Percentiles rank a stretch among this genome's conserved stretches.
Evolutionary conservation across 257 asterid species (phyloP).

Genomic region (Knoxia roxburghii): DNA sequence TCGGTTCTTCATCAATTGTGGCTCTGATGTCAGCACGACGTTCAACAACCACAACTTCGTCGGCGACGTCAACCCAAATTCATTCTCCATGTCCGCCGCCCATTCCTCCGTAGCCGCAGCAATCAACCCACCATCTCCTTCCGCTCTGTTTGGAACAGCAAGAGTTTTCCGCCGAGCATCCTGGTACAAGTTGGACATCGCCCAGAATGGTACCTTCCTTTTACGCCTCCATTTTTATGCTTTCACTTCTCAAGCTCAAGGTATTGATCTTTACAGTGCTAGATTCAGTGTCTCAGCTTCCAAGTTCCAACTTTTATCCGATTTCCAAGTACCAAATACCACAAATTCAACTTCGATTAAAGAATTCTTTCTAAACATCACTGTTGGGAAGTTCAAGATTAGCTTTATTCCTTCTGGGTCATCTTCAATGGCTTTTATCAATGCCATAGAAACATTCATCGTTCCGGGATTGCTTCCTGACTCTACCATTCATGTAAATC

Average conservation of each 20-base stretch:
- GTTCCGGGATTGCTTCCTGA: conserved; percentile 32
- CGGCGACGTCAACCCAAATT: conserved; percentile 25
- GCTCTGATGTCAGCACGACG: conserved; percentile 21
- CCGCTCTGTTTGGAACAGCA: conserved; percentile 33
- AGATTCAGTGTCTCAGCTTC: conserved; percentile 35
- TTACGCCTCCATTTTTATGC: conserved; percentile 53
- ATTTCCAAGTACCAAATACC: conserved; percentile 18
- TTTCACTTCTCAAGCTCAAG: conserved; percentile 16
- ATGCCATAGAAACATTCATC: conserved; percentile 48
- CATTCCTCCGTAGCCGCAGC: not conserved
- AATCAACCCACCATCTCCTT: not conserved
- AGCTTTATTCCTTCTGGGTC: conserved; percentile 27
- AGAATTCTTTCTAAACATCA: conserved; percentile 35
- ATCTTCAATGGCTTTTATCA: conserved; percentile 39
- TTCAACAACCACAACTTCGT: conserved; percentile 19
- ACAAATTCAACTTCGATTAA: conserved; percentile 20
- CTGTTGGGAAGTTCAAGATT: conserved; percentile 26
- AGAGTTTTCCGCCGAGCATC: conserved; percentile 34
- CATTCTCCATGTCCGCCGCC: conserved; percentile 11
- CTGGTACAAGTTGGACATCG: conserved; percentile 29
- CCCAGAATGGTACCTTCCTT: conserved; percentile 31
- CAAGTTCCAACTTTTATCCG: conserved; percentile 31
- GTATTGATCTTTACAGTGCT: conserved; percentile 18
- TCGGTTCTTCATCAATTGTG: conserved; percentile 52
- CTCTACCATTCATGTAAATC: conserved; percentile 10